Percentiles rank a stretch among this genome's conserved stretches.
These are phyloP conservation scores for Glutinoglossum americanum DNA, from an alignment of 495 filamentous ascomycete genomes.

Conservation along the genomic window DNA sequence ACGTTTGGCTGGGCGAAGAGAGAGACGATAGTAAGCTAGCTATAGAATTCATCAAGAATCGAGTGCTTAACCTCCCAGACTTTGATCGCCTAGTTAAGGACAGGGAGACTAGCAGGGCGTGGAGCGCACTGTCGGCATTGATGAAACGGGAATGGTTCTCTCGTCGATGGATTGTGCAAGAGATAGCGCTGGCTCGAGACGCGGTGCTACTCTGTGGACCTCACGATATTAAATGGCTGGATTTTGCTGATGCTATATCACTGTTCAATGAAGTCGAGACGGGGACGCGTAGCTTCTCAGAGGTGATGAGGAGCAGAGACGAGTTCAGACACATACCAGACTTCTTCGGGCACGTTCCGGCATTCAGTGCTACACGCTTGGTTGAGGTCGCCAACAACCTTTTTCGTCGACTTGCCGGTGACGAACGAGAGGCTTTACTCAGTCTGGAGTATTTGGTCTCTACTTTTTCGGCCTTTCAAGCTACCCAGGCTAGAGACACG, in stretches of 20 bases:
- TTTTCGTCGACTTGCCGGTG: not conserved
- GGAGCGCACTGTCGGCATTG: not conserved
- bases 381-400: conserved; percentile 11
- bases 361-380: conserved; percentile 8
- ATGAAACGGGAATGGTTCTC: not conserved
- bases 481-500: not conserved
- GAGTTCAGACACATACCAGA: not conserved
- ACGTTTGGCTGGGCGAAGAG: not conserved
- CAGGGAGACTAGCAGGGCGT: not conserved
- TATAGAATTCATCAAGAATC: not conserved
- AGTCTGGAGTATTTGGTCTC: conserved; percentile 5
- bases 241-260: conserved; percentile 6
- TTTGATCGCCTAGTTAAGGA: no score
- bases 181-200: not conserved
- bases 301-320: not conserved
- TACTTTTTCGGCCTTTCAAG: not conserved
- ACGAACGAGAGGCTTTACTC: not conserved
- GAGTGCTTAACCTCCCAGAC: no score
- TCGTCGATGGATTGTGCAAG: not conserved
- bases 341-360: conserved; percentile 7
- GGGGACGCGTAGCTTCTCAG: no score
- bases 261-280: no score
- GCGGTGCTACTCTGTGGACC: not conserved
- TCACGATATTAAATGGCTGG: not conserved
- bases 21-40: not conserved